These are phyloP conservation scores for Escovopsis weberi DNA, from an alignment of 2,329 filamentous ascomycete species.

Conservation along the genomic window DNA sequence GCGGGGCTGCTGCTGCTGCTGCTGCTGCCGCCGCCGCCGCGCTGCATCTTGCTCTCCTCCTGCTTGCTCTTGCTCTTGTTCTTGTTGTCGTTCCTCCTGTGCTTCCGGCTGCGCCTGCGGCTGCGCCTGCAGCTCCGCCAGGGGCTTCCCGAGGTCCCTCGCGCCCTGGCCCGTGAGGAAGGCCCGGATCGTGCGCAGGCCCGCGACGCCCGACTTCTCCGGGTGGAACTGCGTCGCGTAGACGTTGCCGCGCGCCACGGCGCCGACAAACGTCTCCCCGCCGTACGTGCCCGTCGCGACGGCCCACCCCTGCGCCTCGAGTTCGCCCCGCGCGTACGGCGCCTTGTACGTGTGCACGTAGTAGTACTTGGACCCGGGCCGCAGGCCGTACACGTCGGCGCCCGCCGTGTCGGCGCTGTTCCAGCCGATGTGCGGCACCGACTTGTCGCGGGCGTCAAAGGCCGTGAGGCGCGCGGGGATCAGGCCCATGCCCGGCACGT, in stretches of 20 bases:
- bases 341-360: slow-evolving; percentile 94
- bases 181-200: slow-evolving; percentile 66
- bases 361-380: slow-evolving; percentile 84
- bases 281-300: slow-evolving; percentile 88
- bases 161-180: slow-evolving; percentile 64
- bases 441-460: slow-evolving; percentile 66
- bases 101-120: too few species aligned
- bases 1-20: neutral
- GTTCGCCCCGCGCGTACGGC: slow-evolving; percentile 44
- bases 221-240: slow-evolving; percentile 95
- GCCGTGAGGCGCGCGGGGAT: slow-evolving; percentile 57
- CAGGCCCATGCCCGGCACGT: slow-evolving; percentile 58
- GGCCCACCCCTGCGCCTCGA: slow-evolving; percentile 75
- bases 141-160: slow-evolving; percentile 27
- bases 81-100: too few species aligned
- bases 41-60: too few species aligned
- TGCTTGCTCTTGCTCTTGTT: too few species aligned
- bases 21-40: neutral
- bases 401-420: slow-evolving; percentile 64
- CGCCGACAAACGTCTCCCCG: slow-evolving; percentile 78
- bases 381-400: slow-evolving; percentile 57
- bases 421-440: slow-evolving; percentile 98
- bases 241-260: slow-evolving; percentile 71
- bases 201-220: slow-evolving; percentile 88
- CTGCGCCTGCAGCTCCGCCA: too few species aligned